Base-by-base conservation (phyloP, 2,329 filamentous ascomycete species). In the Orbilia oligospora region DNA sequence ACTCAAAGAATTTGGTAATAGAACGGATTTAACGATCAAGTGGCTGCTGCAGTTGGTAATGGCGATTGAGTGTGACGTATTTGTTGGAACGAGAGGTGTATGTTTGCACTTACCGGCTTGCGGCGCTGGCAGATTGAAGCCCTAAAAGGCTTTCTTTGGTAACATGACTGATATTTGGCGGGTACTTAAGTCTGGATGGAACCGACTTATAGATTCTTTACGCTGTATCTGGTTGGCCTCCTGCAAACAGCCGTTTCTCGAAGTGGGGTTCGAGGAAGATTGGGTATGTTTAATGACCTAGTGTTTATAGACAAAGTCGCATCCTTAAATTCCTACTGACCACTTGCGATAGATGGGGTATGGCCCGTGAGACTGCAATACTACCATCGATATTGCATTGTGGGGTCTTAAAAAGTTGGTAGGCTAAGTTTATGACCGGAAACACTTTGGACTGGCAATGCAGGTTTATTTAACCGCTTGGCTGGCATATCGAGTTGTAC, bases 11-110 rank as follows among this genome's bases (percentile, higher is more conserved):
- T 81, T 82, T 36, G 81, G 81, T 12, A 81, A 81, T 44, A 55
- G 81, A 46, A 81, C 81, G 3, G 81, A 82, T 49, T 63, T 82
- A 66, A 82, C 81, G 6, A 78, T 81, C 20, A 81, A 81, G 36
- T 81, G 81, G 81, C 24, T 82, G 24, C 51, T 81, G 30, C 81
- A 82, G 51, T 38, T 82, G 46, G 77, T 80, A n/a, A 81, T 82
- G 80, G 81, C 81, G 2, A 56, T 81, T 22, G 80, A 81, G 51
- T 80, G 80, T 36, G 81, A 81, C 58, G 77, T 66, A 2, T 81
- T 80, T 27, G 71, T 81, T 9, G 81, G 81, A 14, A 81, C 81
- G 2, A 49, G 80, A 64, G 80, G 81, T 1, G 80, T 81, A 78
- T 68, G 81, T 61, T 16, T 27, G 6, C 27, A 12, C 24, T 18